Base-by-base conservation (phyloP, 2,329 filamentous ascomycete species). In the Amauroascus verrucosus region DNA sequence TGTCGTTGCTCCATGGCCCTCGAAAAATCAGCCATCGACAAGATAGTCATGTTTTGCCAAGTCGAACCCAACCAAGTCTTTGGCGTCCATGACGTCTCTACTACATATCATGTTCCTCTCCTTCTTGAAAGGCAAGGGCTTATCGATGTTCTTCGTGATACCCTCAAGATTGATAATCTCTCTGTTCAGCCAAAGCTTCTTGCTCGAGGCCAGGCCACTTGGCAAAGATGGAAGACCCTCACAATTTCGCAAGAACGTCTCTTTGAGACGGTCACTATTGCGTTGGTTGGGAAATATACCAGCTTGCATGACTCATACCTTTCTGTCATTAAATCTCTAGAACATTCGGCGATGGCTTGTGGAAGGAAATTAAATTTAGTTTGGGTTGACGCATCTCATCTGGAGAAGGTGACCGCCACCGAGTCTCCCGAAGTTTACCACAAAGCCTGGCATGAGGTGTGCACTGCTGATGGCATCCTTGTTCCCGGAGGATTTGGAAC, bases 71-170 rank as follows among this genome's bases (percentile, higher is more conserved):
- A 89, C 60, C 88, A 96, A 66, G 88, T 97, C 41, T 76, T 97
- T 58, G 86, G 82, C 9, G 90, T 98, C 9, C 84, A 85, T 61
- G 85, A 97, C 67, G 88, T 97, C 70, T 77, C 84, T 18, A 89
- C 89, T 11, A 94, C 87, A 50, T 98, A 98, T 71, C 90, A 95
- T 60, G 91, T 97, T 2, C 93, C 93, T 0, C 77, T 96, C n/a
- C 84, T 97, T 22, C 83, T 97, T 13, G 81, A 91, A 61, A 78
- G 89, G 60, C 88, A 97, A 71, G 81, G 83, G 22, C 75, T 97
- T 1, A 74, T 91, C 7, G 69, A 75, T 11, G 78, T 82, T n/a
- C 74, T 97, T 52, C 77, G 76, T 35, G 72, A 77, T 16, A 77
- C 82, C 16, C 76, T 96, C 30, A 75, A 78, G 33, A 77, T 95